Conservation (phyloP, 2,329 filamentous ascomycete species). For the Talaromyces sp. region DNA sequence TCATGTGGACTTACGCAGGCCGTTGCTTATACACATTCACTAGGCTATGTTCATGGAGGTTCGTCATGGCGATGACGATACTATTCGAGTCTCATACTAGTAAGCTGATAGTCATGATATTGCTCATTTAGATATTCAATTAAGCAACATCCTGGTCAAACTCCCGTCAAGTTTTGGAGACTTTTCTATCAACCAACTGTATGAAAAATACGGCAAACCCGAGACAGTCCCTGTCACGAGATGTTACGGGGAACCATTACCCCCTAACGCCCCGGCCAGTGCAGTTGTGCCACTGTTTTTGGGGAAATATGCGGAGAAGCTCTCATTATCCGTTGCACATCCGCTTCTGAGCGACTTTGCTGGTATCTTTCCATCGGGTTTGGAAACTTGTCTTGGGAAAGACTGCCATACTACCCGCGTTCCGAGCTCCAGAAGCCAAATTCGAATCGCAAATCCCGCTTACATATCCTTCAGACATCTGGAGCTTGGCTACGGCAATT, state of each 20-base stretch:
- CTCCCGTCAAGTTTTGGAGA: constrained; percentile 20
- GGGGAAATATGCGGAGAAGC: constrained; percentile 10
- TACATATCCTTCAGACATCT: constrained; percentile 25
- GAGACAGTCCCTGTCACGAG: constrained; percentile 24
- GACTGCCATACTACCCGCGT: constrained; percentile 20
- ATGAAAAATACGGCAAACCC: constrained; percentile 28
- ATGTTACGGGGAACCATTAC: constrained; percentile 21
- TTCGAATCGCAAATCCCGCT: constrained; percentile 21
- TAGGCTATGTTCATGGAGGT: constrained; percentile 23
- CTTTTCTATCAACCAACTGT: constrained; percentile 29
- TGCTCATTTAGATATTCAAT: constrained; percentile 19
- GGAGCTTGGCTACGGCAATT: constrained; percentile 24
- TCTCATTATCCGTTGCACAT: constrained; percentile 23
- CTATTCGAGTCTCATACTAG: no score
- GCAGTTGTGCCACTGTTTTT: constrained; percentile 26
- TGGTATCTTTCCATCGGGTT: constrained; percentile 21
- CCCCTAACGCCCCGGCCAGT: constrained; percentile 24
- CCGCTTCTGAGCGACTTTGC: constrained; percentile 34
- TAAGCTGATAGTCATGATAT: no score
- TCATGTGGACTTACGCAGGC: constrained; percentile 18
- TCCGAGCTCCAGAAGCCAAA: constrained; percentile 22
- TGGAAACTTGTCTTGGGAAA: constrained; percentile 8
- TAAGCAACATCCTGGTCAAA: constrained; percentile 20
- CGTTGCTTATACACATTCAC: constrained; percentile 20
- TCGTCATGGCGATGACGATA: no score